Evolutionary conservation across 2,329 filamentous ascomycete genomes (phyloP), one percentile per base, ranked within the genome.

Genomic region (Ascochyta viciae-villosae): DNA sequence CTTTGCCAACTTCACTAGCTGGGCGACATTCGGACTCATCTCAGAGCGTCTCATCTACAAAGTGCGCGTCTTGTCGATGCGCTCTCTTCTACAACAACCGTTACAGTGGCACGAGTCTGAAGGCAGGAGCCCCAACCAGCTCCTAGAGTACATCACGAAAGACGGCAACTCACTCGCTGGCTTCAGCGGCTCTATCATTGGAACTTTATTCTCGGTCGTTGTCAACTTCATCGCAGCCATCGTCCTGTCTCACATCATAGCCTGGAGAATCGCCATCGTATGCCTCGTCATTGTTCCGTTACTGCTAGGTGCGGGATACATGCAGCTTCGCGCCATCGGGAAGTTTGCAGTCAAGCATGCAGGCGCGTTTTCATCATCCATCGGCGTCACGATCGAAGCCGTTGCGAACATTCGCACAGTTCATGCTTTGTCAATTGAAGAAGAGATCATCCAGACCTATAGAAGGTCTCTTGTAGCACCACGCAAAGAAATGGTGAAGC

Each of bases 191-290:
- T 88, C 87, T 5, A 87, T 90, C 35, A 80, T 91, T 50, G 88
- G 89, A 6, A 89, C 87, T 0, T 76, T 90, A 19, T 85, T 91
- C 54, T 87, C 88, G 0, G 88, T 90, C 22, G 63, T 83, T 3
- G 82, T 91, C 59, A 91, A 89, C 71, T 85, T 91, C 26, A 60
- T 91, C 15, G 85, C 83, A 0, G 88, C 87, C 1, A 86, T 91
- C 50, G 84, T 89, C 27, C 70, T 92, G 9, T 86, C 88, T 0
- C 87, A 90, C 59, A 85, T 91, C 40, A 80, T 92, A 42, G 87
- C 87, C 3, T 92, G 89, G 90, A 89, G 86, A 67, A 90, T 92
- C 58, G 89, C 89, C 0, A 75, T 92, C 13, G 89, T 92, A 3
- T 88, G 88, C 50, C 79, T 92, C 6, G 83, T 88, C 0, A 81